Base-by-base conservation (phyloP, 2,329 filamentous ascomycete species). In the Aspergillus eucalypticola region DNA sequence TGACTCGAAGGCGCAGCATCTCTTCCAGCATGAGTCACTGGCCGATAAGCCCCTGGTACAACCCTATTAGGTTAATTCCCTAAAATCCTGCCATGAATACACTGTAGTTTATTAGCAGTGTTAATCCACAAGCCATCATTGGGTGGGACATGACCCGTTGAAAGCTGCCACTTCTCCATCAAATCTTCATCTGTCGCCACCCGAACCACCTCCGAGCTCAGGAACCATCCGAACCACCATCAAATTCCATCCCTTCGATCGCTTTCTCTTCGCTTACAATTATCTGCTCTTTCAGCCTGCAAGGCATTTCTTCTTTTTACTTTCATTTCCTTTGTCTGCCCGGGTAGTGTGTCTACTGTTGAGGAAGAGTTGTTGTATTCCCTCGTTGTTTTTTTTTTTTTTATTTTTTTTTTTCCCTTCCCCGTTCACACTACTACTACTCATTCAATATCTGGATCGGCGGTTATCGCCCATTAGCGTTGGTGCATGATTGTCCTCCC, bases 401-500 rank as follows among this genome's bases (percentile, higher is more conserved):
- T 23, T 21, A 21, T 32, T 44, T n/a, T 11, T 1, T 2, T 19
- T 19, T 19, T 19, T 19, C 19, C 19, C 39, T 23, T 56, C 41
- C 29, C 21, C 29, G 29, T 13, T 13, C 25, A 42, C 8, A 29
- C 29, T 11, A 32, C 29, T 11, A 32, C 29, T 32, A 32, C 8
- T 32, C 10, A 32, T 0, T 32, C 11, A 32, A 32, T 21, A 21
- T 29, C 13, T 27, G 15, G 25, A 50, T 50, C 46, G 46, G 23
- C 46, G 17, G 41, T 44, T 44, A 44, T 55, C 39, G 38, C 11
- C 11, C 10, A n/a, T 29, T 8, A n/a, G 15, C 35, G 13, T 25
- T 44, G 35, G 56, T 58, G 59, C 52, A 67, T 68, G 67, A 63
- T 42, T 35, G 29, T 55, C 46, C 41, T 44, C 3, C 42, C 53